A percentile compares a stretch with the other conserved stretches of the same genome.
Conservation (phyloP, 768 basidiomycete genomes). For the Termitomyces eurrhizus region DNA sequence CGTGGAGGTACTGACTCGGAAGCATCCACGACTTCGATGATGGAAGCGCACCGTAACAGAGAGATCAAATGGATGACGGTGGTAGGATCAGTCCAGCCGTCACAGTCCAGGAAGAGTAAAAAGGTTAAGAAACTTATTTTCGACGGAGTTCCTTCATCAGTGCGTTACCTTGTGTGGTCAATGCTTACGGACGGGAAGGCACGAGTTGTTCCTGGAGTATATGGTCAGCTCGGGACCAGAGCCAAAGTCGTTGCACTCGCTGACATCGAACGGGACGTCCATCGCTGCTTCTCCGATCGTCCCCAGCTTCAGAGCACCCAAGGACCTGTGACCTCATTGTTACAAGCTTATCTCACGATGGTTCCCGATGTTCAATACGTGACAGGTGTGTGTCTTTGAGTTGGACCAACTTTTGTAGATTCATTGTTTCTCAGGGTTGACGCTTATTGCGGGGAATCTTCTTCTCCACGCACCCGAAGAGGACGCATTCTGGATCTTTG, state of each 20-base stretch:
- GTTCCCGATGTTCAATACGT: slow-evolving; percentile 77
- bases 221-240: slow-evolving; percentile 56
- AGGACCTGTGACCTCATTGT: slow-evolving; percentile 50
- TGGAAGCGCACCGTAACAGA: slow-evolving; percentile 69
- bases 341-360: slow-evolving; percentile 80
- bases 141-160: slow-evolving; percentile 80
- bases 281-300: slow-evolving; percentile 51
- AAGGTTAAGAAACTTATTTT: slow-evolving; percentile 70
- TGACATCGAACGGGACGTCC: slow-evolving; percentile 60
- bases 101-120: slow-evolving; percentile 72
- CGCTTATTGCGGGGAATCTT: slow-evolving; percentile 67
- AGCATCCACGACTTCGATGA: slow-evolving; percentile 35
- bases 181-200: slow-evolving; percentile 76
- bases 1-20: slow-evolving; percentile 26
- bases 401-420: not conserved
- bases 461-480: slow-evolving; percentile 77
- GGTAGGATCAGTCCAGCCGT: slow-evolving; percentile 51
- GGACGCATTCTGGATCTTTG: slow-evolving; percentile 89
- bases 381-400: slow-evolving; percentile 38
- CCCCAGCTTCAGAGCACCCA: slow-evolving; percentile 54
- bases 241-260: slow-evolving; percentile 43
- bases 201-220: slow-evolving; percentile 64
- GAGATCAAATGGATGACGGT: slow-evolving; percentile 75
- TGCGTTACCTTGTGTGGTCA: slow-evolving; percentile 83
- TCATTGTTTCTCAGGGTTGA: slow-evolving; percentile 44